Conservation (phyloP, 1,284 basidiomycete species). For the Mycena citricolor region DNA sequence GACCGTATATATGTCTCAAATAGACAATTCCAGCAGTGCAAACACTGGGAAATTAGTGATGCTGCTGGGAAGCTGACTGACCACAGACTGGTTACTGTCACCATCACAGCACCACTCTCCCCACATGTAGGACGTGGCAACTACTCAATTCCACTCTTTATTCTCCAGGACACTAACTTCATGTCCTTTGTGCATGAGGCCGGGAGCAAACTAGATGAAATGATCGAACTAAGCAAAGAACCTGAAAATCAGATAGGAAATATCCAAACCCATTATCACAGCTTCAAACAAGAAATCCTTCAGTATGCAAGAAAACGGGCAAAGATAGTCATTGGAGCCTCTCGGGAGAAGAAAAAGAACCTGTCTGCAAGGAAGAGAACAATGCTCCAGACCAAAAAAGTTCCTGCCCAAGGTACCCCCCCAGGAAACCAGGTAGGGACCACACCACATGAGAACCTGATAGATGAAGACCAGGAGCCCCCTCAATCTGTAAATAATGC, state of each 20-base stretch:
- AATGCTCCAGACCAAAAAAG: not conserved
- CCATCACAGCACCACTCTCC: not conserved
- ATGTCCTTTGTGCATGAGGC: not conserved
- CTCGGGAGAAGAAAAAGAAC: not conserved
- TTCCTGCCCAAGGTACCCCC: not conserved
- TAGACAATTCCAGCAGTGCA: not conserved
- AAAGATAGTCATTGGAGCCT: slow-evolving; percentile 8
- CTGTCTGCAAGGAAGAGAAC: not conserved
- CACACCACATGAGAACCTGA: not conserved
- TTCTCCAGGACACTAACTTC: slow-evolving; percentile 6
- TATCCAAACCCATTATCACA: slow-evolving; percentile 8
- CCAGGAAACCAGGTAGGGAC: too few relatives aligned
- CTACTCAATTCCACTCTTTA: slow-evolving; percentile 7
- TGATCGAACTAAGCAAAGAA: not conserved
- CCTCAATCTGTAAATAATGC: too few relatives aligned
- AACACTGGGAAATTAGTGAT: slow-evolving; percentile 11
- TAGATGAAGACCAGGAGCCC: not conserved
- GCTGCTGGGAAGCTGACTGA: slow-evolving; percentile 2
- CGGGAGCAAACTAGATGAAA: not conserved
- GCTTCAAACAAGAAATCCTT: slow-evolving; percentile 9
- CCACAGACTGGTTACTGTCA: slow-evolving; percentile 9
- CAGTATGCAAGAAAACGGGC: slow-evolving; percentile 4
- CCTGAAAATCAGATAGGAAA: not conserved
- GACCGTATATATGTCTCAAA: slow-evolving; percentile 7
- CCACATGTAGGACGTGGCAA: slow-evolving; percentile 15